Percentiles rank a stretch among this genome's conserved stretches.
phyloP scores from a whole-genome alignment of 108 stramenopile species.

The Cyclotella choctawhatcheeana region DNA sequence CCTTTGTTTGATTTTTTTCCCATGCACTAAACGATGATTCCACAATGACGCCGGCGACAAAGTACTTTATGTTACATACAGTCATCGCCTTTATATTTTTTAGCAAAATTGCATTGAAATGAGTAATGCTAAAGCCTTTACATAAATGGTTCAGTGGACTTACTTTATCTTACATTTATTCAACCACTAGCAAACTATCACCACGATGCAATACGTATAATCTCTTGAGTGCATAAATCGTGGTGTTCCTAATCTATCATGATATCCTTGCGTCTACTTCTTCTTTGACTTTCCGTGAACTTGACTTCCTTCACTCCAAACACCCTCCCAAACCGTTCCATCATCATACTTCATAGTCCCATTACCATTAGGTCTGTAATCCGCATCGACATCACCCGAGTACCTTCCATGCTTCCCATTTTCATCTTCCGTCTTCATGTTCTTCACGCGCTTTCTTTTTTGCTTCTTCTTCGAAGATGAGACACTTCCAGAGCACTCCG shows the following conservation, averaged over 20 bases:
- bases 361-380: constrained; percentile 37
- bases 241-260: no score
- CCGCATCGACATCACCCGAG: constrained; percentile 40
- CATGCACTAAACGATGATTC: constrained; percentile 18
- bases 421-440: constrained; percentile 48
- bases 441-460: constrained; percentile 36
- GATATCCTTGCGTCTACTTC: no score
- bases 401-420: constrained; percentile 43
- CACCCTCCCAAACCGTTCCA: constrained; percentile 36
- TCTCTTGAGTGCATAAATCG: no score
- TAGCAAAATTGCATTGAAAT: no score
- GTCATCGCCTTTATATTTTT: no score
- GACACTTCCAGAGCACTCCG: constrained; percentile 12
- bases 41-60: no score
- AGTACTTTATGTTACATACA: no score
- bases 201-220: no score
- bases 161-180: no score
- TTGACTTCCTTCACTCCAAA: constrained; percentile 42
- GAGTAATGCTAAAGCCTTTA: no score
- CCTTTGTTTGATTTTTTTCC: constrained; percentile 82
- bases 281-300: constrained; percentile 42
- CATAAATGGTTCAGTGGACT: no score
- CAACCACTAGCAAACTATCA: no score
- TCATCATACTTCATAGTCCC: constrained; percentile 48
- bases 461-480: constrained; percentile 36